These are phyloP conservation scores for Beauveria australis DNA, from an alignment of 2,329 filamentous ascomycete genomes.

Conservation along the genomic window DNA sequence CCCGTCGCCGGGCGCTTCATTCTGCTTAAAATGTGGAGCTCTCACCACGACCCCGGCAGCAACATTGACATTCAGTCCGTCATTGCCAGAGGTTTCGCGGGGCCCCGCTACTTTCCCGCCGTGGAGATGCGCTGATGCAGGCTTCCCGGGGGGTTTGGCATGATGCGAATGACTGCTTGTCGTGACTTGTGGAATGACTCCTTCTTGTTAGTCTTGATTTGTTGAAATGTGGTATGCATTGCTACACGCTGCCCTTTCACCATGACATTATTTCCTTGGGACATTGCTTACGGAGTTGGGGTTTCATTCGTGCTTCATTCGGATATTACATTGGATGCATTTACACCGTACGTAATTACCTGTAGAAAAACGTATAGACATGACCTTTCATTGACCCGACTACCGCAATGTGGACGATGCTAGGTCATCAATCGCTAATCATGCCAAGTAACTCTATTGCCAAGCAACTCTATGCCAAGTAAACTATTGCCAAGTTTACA, in stretches of 20 bases:
- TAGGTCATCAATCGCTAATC: neutral
- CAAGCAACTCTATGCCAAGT: neutral
- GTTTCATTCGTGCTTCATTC: neutral
- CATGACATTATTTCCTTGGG: neutral
- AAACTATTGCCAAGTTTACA: neutral
- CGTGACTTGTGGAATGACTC: no score
- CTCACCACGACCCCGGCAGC: constrained; percentile 50
- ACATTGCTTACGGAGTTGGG: constrained; percentile 1
- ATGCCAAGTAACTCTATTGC: neutral
- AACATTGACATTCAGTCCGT: constrained; percentile 91
- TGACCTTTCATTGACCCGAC: neutral
- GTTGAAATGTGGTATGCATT: neutral
- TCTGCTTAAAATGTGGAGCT: constrained; percentile 84
- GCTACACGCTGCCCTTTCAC: neutral
- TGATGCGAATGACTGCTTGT: neutral
- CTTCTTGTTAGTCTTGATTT: neutral
- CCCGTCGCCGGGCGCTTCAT: constrained; percentile 76
- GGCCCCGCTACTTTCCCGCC: constrained; percentile 74
- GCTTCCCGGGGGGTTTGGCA: neutral
- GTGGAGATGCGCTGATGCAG: constrained; percentile 45
- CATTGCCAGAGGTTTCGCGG: constrained; percentile 74
- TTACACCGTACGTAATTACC: neutral
- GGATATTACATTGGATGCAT: neutral
- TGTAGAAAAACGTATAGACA: neutral
- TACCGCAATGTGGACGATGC: neutral